phyloP scores from a whole-genome alignment of 2,329 filamentous ascomycete species.

The Aspergillus ochraceus region DNA sequence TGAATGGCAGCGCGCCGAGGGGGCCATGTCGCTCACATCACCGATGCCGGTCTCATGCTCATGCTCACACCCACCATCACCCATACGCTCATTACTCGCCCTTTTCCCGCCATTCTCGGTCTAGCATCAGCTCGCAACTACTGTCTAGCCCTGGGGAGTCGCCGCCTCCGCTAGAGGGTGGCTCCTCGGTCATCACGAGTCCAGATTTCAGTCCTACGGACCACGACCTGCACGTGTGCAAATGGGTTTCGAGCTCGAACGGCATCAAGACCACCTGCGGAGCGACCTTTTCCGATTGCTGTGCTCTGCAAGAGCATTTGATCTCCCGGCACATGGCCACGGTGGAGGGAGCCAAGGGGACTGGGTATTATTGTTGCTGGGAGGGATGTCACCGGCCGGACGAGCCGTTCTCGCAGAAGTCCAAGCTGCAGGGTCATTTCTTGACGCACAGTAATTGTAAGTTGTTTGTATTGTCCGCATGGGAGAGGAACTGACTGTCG shows the following conservation, averaged over 20 bases:
- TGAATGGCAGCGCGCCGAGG: conserved; percentile 20
- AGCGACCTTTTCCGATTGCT: conserved; percentile 34
- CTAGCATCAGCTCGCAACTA: conserved; percentile 38
- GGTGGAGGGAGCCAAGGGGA: conserved; percentile 38
- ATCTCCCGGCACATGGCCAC: conserved; percentile 38
- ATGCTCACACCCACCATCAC: conserved; percentile 36
- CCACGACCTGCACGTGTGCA: conserved; percentile 39
- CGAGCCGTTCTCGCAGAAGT: conserved; percentile 48
- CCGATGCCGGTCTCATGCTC: conserved; percentile 33
- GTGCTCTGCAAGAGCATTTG: conserved; percentile 43
- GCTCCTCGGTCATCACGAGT: conserved; percentile 38
- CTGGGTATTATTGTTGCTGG: conserved; percentile 48
- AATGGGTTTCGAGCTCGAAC: conserved; percentile 31
- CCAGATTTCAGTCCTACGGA: conserved; percentile 34
- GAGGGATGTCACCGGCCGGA: conserved; percentile 43
- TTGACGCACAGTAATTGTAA: conserved; percentile 47
- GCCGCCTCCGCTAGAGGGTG: conserved; percentile 36
- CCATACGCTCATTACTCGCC: conserved; percentile 36
- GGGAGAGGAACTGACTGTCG: conserved; percentile 5
- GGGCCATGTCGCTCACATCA: conserved; percentile 36
- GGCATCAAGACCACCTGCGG: conserved; percentile 35
- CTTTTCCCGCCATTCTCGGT: conserved; percentile 37
- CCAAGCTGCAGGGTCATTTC: conserved; percentile 46
- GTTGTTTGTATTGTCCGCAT: conserved; percentile 1
- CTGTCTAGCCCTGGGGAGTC: conserved; percentile 39